Evolutionary conservation across 495 filamentous ascomycete species (phyloP).

Genomic region (Apiosordaria backusii): DNA sequence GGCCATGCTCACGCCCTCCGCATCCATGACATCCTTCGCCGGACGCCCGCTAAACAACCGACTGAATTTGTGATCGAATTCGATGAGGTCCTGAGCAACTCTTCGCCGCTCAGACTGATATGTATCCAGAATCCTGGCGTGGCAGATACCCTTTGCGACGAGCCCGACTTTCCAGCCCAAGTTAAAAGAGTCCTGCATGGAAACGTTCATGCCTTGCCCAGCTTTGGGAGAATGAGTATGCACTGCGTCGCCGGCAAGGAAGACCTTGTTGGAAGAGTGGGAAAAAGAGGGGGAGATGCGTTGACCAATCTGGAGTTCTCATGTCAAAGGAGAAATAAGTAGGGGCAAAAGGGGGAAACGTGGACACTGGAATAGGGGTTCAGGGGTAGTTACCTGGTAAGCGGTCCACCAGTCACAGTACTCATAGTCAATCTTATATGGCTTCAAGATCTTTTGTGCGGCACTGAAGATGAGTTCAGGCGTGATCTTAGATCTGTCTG

Average conservation of each 20-base stretch:
- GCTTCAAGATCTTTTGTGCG: slow-evolving; percentile 57
- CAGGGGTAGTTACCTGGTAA: slow-evolving; percentile 39
- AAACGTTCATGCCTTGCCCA: slow-evolving; percentile 75
- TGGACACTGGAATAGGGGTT: slow-evolving; percentile 13
- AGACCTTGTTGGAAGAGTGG: slow-evolving; percentile 54
- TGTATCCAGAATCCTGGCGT: slow-evolving; percentile 58
- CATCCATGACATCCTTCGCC: slow-evolving; percentile 43
- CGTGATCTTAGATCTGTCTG: slow-evolving; percentile 58
- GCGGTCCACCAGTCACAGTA: slow-evolving; percentile 53
- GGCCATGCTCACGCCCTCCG: slow-evolving; percentile 42
- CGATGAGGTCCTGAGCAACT: slow-evolving; percentile 69
- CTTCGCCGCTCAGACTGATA: slow-evolving; percentile 68
- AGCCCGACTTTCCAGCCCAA: slow-evolving; percentile 71
- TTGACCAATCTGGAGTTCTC: slow-evolving; percentile 60
- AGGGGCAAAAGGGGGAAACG: slow-evolving; percentile 8
- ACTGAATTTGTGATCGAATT: slow-evolving; percentile 65
- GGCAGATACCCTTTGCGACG: slow-evolving; percentile 55
- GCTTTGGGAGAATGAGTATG: slow-evolving; percentile 69
- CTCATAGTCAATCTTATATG: slow-evolving; percentile 59
- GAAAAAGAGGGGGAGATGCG: slow-evolving; percentile 61
- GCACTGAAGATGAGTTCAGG: slow-evolving; percentile 56
- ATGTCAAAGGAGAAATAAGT: slow-evolving; percentile 26
- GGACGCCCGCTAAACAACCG: slow-evolving; percentile 44
- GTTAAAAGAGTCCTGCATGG: slow-evolving; percentile 66
- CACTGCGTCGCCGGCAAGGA: slow-evolving; percentile 62